Evolutionary conservation across 305 asterid genomes (phyloP).

Genomic region (Striga hermonthica): DNA sequence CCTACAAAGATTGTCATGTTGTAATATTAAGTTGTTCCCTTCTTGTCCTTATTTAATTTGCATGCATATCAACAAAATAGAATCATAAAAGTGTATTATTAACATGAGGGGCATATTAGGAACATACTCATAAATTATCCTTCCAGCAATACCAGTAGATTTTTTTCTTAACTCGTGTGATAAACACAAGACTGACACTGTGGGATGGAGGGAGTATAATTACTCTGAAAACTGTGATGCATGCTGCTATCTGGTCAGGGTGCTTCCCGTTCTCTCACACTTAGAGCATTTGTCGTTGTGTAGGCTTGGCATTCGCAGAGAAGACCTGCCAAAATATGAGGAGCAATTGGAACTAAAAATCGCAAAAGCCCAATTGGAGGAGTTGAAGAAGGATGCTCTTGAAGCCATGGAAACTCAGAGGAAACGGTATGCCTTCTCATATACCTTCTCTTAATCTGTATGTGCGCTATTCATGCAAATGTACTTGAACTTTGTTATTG

Average conservation of each 20-base stretch:
- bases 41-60: too few species aligned
- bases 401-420: constrained; percentile 85
- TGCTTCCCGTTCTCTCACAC: background rate
- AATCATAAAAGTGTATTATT: too few species aligned
- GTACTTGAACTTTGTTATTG: background rate
- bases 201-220: too few species aligned
- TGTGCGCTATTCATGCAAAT: background rate
- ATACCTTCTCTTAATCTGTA: background rate
- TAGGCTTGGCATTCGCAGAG: constrained; percentile 67
- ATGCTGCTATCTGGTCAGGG: constrained; percentile 2
- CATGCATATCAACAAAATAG: too few species aligned
- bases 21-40: too few species aligned
- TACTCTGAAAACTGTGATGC: background rate
- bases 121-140: too few species aligned
- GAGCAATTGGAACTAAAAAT: constrained; percentile 66
- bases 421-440: constrained; percentile 35
- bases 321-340: constrained; percentile 71
- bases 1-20: too few species aligned
- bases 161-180: too few species aligned
- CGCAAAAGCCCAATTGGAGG: constrained; percentile 73
- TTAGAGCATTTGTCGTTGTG: constrained; percentile 10
- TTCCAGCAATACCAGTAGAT: too few species aligned
- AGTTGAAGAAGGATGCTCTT: constrained; percentile 60
- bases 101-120: too few species aligned
- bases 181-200: too few species aligned